These are phyloP conservation scores for Phialocephala sp. DNA, from an alignment of 2,329 filamentous ascomycete genomes.

Conservation along the genomic window DNA sequence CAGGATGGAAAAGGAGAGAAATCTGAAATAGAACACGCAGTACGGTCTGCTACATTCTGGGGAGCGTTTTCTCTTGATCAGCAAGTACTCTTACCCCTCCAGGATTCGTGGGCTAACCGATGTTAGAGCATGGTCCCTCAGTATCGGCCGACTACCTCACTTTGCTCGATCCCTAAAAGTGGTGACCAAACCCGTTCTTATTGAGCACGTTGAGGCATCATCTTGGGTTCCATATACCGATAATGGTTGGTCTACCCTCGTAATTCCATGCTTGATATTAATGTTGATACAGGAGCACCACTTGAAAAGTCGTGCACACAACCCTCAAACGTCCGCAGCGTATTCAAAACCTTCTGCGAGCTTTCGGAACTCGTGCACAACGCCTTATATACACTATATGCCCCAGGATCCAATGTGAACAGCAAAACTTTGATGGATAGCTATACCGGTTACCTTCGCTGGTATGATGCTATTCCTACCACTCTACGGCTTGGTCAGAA, in stretches of 20 bases:
- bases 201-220: conserved; percentile 65
- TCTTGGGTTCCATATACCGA: conserved; percentile 48
- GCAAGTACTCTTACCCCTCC: conserved; percentile 61
- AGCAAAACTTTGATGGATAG: conserved; percentile 66
- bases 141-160: conserved; percentile 65
- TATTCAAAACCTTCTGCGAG: conserved; percentile 72
- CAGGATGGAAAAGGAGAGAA: conserved; percentile 42
- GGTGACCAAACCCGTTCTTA: conserved; percentile 64
- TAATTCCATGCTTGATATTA: conserved; percentile 5
- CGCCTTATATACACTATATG: conserved; percentile 64
- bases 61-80: conserved; percentile 55
- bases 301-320: conserved; percentile 65
- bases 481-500: conserved; percentile 69
- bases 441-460: conserved; percentile 72
- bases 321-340: conserved; percentile 70
- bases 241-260: conserved; percentile 33
- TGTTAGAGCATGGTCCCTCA: conserved; percentile 69
- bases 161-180: conserved; percentile 62
- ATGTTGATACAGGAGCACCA: conserved; percentile 43
- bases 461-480: conserved; percentile 72
- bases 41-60: conserved; percentile 59
- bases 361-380: conserved; percentile 77
- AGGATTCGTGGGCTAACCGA: conserved; percentile 51
- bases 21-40: conserved; percentile 54
- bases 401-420: conserved; percentile 68